A percentile compares a stretch with the other conserved stretches of the same genome.
Conservation (phyloP, 148 eudicot species). For the Spergularia marina region DNA sequence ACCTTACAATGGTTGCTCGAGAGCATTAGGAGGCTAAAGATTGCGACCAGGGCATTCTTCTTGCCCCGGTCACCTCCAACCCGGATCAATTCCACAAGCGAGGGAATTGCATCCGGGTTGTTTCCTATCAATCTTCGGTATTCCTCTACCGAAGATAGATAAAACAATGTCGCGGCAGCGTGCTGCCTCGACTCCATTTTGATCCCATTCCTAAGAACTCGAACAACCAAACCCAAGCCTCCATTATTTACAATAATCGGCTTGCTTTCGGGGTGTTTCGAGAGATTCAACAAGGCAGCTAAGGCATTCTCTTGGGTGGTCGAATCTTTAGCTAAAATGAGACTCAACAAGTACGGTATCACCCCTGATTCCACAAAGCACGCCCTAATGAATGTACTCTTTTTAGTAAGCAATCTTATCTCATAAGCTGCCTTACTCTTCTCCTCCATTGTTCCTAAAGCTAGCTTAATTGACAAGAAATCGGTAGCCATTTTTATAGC, state of each 20-base stretch:
- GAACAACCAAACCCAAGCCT: constrained; percentile 47
- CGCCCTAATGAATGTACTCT: constrained; percentile 61
- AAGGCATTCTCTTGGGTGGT: constrained; percentile 59
- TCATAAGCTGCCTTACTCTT: constrained; percentile 62
- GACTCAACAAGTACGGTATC: constrained; percentile 52
- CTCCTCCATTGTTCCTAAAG: constrained; percentile 40
- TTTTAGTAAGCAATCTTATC: constrained; percentile 63
- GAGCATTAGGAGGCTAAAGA: constrained; percentile 56
- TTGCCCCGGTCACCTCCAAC: constrained; percentile 50
- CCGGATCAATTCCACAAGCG: constrained; percentile 49
- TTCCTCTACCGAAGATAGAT: constrained; percentile 72
- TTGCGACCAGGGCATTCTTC: constrained; percentile 64
- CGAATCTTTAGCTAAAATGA: constrained; percentile 42
- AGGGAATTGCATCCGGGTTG: constrained; percentile 50
- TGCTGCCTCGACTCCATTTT: constrained; percentile 63
- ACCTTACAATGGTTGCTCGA: constrained; percentile 53
- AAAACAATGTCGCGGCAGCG: constrained; percentile 73
- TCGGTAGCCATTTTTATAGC: constrained; percentile 47
- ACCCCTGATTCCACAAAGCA: constrained; percentile 69
- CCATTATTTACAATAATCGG: constrained; percentile 47
- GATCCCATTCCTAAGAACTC: constrained; percentile 48
- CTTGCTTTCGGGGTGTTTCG: constrained; percentile 51
- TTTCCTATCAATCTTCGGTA: constrained; percentile 53
- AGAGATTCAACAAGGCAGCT: constrained; percentile 70
- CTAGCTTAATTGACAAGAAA: constrained; percentile 50